Conservation (phyloP, 805 yeast species). For the Wickerhamiella alocasiicola region DNA sequence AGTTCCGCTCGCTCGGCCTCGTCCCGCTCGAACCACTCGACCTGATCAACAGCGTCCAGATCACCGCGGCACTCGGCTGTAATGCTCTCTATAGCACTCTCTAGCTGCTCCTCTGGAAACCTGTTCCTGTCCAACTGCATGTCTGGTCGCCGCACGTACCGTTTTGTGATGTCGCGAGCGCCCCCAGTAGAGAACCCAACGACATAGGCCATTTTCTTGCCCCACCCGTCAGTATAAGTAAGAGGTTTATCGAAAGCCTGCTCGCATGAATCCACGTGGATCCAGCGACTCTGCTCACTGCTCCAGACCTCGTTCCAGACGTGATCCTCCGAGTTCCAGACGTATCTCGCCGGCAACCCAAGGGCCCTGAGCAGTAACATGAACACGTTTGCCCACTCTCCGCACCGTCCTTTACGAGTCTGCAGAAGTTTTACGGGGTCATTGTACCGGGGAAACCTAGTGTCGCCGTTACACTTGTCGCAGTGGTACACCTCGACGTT, state of each 20-base stretch:
- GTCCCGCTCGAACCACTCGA: constrained; percentile 18
- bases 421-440: constrained; percentile 49
- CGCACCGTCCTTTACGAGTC: constrained; percentile 71
- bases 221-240: constrained; percentile 77
- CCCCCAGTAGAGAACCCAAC: constrained; percentile 54
- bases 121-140: constrained; percentile 37
- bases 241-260: constrained; percentile 71
- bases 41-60: constrained; percentile 18
- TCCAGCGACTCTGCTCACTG: constrained; percentile 48
- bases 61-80: constrained; percentile 14
- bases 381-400: constrained; percentile 90
- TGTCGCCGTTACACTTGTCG: constrained; percentile 32
- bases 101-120: constrained; percentile 29
- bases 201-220: constrained; percentile 81
- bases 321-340: constrained; percentile 89
- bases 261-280: constrained; percentile 81
- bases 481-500: constrained; percentile 57
- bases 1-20: constrained; percentile 21
- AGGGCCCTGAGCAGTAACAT: constrained; percentile 55
- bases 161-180: constrained; percentile 52
- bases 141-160: constrained; percentile 42
- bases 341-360: constrained; percentile 51
- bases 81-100: constrained; percentile 25
- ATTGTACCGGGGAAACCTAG: constrained; percentile 68
- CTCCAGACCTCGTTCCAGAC: constrained; percentile 90